A percentile compares a stretch with the other conserved stretches of the same genome.
Conservation (phyloP, 331 rosid genomes). For the Ulmus americana region DNA sequence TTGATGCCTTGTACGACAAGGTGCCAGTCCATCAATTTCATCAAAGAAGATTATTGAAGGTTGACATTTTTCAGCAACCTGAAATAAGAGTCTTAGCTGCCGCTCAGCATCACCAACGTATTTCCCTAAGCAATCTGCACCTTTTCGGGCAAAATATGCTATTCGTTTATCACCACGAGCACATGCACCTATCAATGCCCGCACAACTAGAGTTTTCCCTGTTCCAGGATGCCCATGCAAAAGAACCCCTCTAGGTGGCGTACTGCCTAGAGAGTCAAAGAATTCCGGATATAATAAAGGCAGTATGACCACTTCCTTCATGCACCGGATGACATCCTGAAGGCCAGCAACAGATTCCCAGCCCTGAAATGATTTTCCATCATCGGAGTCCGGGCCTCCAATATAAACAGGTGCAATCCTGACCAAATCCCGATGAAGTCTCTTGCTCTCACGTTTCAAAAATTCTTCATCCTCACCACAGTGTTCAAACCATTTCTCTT, state of each 20-base stretch:
- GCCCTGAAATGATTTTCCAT: constrained; percentile 65
- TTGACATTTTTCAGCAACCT: constrained; percentile 96
- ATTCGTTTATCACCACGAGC: constrained; percentile 86
- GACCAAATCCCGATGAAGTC: constrained; percentile 91
- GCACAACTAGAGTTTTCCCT: constrained; percentile 90
- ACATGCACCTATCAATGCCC: constrained; percentile 94
- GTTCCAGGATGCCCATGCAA: constrained; percentile 99
- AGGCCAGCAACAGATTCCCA: constrained; percentile 99
- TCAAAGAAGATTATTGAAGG: constrained; percentile 97
- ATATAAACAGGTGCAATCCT: constrained; percentile 94
- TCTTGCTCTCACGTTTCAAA: constrained; percentile 94
- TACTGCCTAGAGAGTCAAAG: constrained; percentile 71
- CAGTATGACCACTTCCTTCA: constrained; percentile 94
- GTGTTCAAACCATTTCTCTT: constrained; percentile 93
- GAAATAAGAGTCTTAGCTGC: constrained; percentile 88
- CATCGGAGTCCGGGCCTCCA: constrained; percentile 70
- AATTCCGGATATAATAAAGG: constrained; percentile 89
- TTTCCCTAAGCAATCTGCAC: constrained; percentile 98
- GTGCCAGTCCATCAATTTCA: constrained; percentile 99
- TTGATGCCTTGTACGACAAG: constrained; percentile 79
- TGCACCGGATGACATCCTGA: constrained; percentile 80
- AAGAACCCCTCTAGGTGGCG: constrained; percentile 96
- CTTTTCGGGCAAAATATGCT: constrained; percentile 97
- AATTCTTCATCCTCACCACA: constrained; percentile 99
- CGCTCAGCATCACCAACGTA: constrained; percentile 99